phyloP scores from a whole-genome alignment of 257 asterid species.

The Linaria vulgaris region DNA sequence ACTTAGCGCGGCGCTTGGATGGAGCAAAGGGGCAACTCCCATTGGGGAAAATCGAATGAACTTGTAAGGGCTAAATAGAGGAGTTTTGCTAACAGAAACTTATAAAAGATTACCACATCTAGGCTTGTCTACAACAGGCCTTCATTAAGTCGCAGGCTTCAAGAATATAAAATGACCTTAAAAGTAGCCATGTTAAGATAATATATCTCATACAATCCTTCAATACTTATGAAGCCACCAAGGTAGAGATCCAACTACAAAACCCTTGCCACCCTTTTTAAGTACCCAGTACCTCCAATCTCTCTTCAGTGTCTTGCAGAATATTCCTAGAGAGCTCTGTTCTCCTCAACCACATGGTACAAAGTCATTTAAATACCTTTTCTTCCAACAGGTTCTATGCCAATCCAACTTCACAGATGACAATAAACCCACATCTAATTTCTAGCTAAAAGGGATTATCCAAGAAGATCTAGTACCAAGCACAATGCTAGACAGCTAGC shows the following conservation, averaged over 20 bases:
- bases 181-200: slow-evolving; percentile 4
- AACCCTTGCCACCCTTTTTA: not conserved
- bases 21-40: too few relatives aligned
- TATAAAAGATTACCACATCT: slow-evolving; percentile 4
- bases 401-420: slow-evolving; percentile 2
- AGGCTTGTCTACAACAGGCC: not conserved
- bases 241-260: slow-evolving; percentile 2
- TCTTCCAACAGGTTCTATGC: slow-evolving; percentile 14
- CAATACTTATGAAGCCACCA: slow-evolving; percentile 1
- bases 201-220: slow-evolving; percentile 10
- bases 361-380: slow-evolving; percentile 14
- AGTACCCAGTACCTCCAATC: not conserved
- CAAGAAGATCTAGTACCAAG: not conserved
- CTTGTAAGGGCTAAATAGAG: too few relatives aligned
- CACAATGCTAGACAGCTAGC: slow-evolving; percentile 1
- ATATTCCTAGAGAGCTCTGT: slow-evolving; percentile 2
- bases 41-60: too few relatives aligned
- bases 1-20: not conserved
- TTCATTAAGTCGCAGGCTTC: slow-evolving; percentile 1
- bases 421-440: slow-evolving; percentile 1
- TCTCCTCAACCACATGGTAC: not conserved
- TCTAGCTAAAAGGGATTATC: not conserved
- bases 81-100: not conserved
- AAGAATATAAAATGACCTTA: slow-evolving; percentile 14
- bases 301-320: not conserved